These are phyloP conservation scores for Diaporthe vaccinii DNA, from an alignment of 2,329 filamentous ascomycete species.

Conservation along the genomic window DNA sequence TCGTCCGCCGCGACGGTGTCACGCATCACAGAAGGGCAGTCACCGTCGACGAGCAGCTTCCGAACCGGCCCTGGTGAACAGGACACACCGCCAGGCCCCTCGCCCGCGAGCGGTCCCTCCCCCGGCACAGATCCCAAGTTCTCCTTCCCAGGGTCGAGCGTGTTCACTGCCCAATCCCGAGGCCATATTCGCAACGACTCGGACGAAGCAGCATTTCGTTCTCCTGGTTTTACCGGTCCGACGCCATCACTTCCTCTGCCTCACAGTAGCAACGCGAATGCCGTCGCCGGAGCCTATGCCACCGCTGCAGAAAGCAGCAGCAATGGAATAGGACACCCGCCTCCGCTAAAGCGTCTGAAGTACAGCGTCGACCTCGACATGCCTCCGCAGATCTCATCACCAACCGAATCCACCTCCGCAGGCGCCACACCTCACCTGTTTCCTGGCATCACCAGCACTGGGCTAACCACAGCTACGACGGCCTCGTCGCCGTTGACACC, in stretches of 20 bases:
- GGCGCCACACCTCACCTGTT: slow-evolving; percentile 43
- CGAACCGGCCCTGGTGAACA: not conserved
- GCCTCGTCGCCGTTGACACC: slow-evolving; percentile 56
- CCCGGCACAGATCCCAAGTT: slow-evolving; percentile 5
- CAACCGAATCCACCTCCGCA: slow-evolving; percentile 26
- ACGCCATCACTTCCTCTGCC: slow-evolving; percentile 25
- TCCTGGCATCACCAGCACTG: slow-evolving; percentile 47
- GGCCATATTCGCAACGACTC: slow-evolving; percentile 8
- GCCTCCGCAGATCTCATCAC: slow-evolving; percentile 34
- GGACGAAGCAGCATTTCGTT: slow-evolving; percentile 14
- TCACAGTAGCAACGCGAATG: slow-evolving; percentile 2
- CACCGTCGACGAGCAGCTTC: slow-evolving; percentile 28
- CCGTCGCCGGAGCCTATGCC: not conserved
- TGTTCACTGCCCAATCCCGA: slow-evolving; percentile 23
- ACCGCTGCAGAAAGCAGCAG: slow-evolving; percentile 2
- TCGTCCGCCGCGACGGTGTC: slow-evolving; percentile 44
- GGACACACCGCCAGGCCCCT: slow-evolving; percentile 12
- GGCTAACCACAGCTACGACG: slow-evolving; percentile 36
- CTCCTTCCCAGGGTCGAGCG: slow-evolving; percentile 15
- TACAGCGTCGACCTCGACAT: slow-evolving; percentile 40
- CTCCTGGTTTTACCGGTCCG: slow-evolving; percentile 33
- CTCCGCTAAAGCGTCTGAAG: slow-evolving; percentile 39
- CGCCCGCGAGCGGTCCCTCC: not conserved
- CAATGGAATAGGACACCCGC: slow-evolving; percentile 21
- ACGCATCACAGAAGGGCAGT: slow-evolving; percentile 27